Base-by-base conservation (phyloP, 495 filamentous ascomycete species). In the Penicillium robsamsonii region DNA sequence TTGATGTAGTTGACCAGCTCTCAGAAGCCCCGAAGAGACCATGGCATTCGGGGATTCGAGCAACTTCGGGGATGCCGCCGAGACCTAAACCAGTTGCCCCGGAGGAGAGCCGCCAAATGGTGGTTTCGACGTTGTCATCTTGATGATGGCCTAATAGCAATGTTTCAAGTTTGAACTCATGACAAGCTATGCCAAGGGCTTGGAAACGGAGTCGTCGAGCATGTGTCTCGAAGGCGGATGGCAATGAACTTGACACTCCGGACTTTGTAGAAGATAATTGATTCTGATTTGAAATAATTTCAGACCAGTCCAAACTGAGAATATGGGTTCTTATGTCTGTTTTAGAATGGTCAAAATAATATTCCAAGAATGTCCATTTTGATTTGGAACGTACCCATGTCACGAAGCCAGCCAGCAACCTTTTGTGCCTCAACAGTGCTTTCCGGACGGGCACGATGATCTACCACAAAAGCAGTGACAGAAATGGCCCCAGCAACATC, bases 121-220 rank as follows among this genome's bases (percentile, higher is more conserved):
- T 79, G 0, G 93, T 96, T 70, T 98, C 94, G 37, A 90, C 89
- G 60, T 88, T 85, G 66, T 97, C 92, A 65, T 92, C 88, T 58
- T 80, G 75, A 69, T 97, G 93, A 67, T 98, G 93, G 7, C 86
- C 93, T 33, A 90, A 70, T 3, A 96, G 71, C 3, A 96, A 58
- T 3, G 81, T 76, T 22, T 69, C 64, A 25, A 88, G 79, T 0
- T 66, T 49, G 6, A 67, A 40, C 1, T 74, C 62, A 18, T 64
- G 64, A 65, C 89, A 93, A 13, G 79, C 79, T n/a, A 45, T 57
- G 5, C 86, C 91, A 5, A 97, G 63, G 1, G 78, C 76, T 61
- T 81, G 84, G 67, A 91, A 97, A 5, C 94, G 83, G 6, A 89
- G 76, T 30, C 69, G 79, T 20, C 94, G 85, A 2, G 93, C 94